These are phyloP conservation scores for Phytopythium sindhum DNA, from an alignment of 352 stramenopile genomes.

Conservation along the genomic window DNA sequence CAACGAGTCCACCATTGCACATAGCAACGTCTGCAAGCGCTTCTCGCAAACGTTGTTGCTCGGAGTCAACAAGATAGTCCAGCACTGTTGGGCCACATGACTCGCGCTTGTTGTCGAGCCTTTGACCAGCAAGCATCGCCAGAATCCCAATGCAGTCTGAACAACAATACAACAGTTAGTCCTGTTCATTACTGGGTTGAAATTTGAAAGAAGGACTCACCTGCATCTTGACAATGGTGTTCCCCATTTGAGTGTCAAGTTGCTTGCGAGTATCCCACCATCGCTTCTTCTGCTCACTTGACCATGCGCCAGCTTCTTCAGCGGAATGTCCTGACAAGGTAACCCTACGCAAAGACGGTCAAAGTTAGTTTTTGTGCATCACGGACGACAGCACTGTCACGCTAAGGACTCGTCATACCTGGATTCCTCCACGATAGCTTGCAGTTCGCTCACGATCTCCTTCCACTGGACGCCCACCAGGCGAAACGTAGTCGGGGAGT, in stretches of 20 bases:
- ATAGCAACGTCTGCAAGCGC: conserved; percentile 28
- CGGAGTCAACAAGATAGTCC: conserved; percentile 21
- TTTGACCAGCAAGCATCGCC: conserved; percentile 48
- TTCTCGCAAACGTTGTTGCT: conserved; percentile 10
- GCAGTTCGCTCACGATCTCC: conserved; percentile 35
- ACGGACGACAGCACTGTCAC: not conserved
- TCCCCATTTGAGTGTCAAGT: conserved; percentile 45
- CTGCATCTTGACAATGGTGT: conserved; percentile 45
- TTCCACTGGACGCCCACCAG: conserved; percentile 40
- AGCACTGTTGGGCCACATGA: conserved; percentile 23
- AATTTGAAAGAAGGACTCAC: conserved; percentile 18
- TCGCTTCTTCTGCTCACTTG: conserved; percentile 55
- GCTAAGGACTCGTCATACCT: conserved; percentile 27
- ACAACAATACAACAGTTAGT: not conserved
- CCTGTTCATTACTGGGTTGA: not conserved
- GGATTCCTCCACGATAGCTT: conserved; percentile 50
- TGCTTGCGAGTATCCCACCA: conserved; percentile 73
- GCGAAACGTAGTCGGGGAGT: conserved; percentile 43
- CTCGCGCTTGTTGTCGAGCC: conserved; percentile 7
- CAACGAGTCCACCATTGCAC: conserved; percentile 27
- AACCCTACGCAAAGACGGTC: conserved; percentile 21
- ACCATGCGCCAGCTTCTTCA: conserved; percentile 52
- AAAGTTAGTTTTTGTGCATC: not conserved
- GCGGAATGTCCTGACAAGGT: conserved; percentile 58
- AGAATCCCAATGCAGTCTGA: conserved; percentile 52